Base-by-base conservation (phyloP, 1,284 basidiomycete species). In the Microbotryum silenes-acaulis region DNA sequence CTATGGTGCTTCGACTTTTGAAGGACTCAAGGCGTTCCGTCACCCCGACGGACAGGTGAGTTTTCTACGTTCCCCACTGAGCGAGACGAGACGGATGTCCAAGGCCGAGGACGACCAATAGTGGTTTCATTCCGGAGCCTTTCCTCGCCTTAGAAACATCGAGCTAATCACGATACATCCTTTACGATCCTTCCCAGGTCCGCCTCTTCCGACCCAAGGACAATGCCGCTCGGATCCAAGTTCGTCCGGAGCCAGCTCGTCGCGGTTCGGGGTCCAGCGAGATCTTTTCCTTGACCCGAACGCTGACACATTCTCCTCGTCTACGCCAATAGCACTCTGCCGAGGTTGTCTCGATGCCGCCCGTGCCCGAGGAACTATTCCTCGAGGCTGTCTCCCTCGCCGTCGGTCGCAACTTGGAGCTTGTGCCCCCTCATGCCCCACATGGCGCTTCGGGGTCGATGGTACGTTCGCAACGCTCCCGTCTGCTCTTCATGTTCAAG, bases 161-260 rank as follows among this genome's bases (percentile, higher is more conserved):
- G 18, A 37, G 20, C 16, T 51, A 42, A 27, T 12, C 25, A n/a
- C n/a, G 20, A 54, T 48, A 51, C 20, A 27, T 51, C 10, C 44
- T 25, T 14, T 14, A n/a, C 10, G 6, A 20, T 14, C 42, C 31
- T 49, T 51, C 47, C 51, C 51, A 62, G 59, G 74, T 75, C 50
- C 70, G 70, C 46, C 61, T 76, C 56, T 76, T 76, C 66, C 66
- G 75, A 46, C 75, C 75, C n/a, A 62, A 74, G 31, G 74, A 75
- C 59, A 76, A 76, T 62, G 66, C 69, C 50, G 56, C 55, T 21
- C 69, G 74, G 12, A 66, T 75, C 59, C 72, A 73, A 27, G 51
- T 53, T 25, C n/a, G 51, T 53, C 4, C 51, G 18, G 16, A 42
- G 16, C 16, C 14, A 42, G 14, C 48, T 50, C 48, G 4, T 23